phyloP scores from a whole-genome alignment of 345 rosid species.

The Eucalyptus marginata region DNA sequence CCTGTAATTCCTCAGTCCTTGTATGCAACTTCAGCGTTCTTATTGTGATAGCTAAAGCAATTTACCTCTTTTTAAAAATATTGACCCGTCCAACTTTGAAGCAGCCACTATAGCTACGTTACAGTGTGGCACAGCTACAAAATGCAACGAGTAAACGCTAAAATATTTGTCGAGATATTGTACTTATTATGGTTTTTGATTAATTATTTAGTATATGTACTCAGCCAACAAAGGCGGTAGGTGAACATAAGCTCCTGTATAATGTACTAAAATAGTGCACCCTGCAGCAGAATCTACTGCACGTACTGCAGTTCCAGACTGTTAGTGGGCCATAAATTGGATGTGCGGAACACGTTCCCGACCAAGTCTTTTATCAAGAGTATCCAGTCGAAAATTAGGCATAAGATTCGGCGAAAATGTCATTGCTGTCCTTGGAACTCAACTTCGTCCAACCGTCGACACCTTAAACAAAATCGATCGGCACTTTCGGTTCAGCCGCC shows the following conservation, averaged over 20 bases:
- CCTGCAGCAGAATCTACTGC: background rate
- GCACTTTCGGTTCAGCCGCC: background rate
- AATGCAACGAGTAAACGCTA: background rate
- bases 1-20: background rate
- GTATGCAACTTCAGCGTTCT: background rate
- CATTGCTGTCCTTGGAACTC: background rate
- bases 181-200: background rate
- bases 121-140: background rate
- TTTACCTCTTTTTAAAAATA: background rate
- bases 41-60: background rate
- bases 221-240: background rate
- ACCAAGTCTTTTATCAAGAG: background rate
- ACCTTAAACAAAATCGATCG: background rate
- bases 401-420: background rate
- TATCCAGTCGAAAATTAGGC: background rate
- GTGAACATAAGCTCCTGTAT: background rate
- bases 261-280: background rate
- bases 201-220: background rate
- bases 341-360: background rate
- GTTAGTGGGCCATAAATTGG: background rate
- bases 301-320: background rate
- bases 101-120: background rate
- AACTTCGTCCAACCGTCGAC: background rate
- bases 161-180: background rate
- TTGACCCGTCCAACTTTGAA: background rate